These are phyloP conservation scores for Massariosphaeria phaeospora DNA, from an alignment of 495 filamentous ascomycete species.

Conservation along the genomic window DNA sequence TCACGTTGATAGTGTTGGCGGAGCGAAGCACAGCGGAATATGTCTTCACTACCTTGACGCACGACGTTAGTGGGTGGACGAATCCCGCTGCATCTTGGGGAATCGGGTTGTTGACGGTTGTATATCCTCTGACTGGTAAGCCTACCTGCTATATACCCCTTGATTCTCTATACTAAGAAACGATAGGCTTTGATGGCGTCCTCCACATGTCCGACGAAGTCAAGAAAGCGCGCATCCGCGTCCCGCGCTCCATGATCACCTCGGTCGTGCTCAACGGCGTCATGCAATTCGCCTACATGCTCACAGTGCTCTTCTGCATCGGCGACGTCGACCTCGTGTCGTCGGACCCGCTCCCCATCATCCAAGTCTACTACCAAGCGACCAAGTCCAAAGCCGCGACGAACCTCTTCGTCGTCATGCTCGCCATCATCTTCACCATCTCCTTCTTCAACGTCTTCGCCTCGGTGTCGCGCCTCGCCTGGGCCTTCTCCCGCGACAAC, in stretches of 20 bases:
- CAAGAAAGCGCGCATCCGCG: conserved; percentile 18
- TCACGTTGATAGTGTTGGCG: conserved; percentile 22
- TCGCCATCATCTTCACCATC: conserved; percentile 46
- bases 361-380: conserved; percentile 50
- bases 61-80: conserved; percentile 27
- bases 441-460: conserved; percentile 49
- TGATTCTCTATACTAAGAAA: background rate
- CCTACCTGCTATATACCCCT: background rate
- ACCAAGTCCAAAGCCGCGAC: conserved; percentile 46
- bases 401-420: conserved; percentile 45
- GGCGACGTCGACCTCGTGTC: conserved; percentile 32
- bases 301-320: conserved; percentile 30
- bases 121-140: conserved; percentile 25
- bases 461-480: conserved; percentile 51
- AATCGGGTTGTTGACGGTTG: conserved; percentile 22
- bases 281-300: conserved; percentile 29
- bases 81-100: conserved; percentile 24
- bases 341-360: conserved; percentile 50
- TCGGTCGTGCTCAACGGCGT: conserved; percentile 28
- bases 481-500: conserved; percentile 58
- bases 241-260: conserved; percentile 30
- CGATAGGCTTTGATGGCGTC: conserved; percentile 29
- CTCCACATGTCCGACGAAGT: conserved; percentile 34
- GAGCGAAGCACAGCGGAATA: conserved; percentile 17
- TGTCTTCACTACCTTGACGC: conserved; percentile 24